These are phyloP conservation scores for Multifurca ochricompacta DNA, from an alignment of 768 basidiomycete genomes.

Conservation along the genomic window DNA sequence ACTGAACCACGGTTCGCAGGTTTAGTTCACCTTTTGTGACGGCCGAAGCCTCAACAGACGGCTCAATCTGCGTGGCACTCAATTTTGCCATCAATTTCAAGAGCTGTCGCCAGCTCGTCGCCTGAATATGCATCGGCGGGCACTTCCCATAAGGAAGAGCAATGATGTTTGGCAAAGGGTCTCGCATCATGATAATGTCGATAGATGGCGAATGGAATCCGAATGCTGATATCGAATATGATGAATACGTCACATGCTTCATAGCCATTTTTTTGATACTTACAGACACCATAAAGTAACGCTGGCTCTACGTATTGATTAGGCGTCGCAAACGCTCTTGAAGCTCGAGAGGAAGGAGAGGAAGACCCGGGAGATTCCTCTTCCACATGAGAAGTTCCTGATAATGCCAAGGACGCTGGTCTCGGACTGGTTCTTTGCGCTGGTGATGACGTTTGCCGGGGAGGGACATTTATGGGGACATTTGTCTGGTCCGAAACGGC, in stretches of 20 bases:
- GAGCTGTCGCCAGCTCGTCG: conserved; percentile 65
- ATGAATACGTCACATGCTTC: not conserved
- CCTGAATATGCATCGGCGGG: conserved; percentile 64
- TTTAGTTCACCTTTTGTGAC: conserved; percentile 46
- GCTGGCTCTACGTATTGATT: conserved; percentile 45
- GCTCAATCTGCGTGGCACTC: conserved; percentile 61
- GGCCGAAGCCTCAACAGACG: conserved; percentile 60
- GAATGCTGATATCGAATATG: conserved; percentile 40
- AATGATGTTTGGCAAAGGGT: conserved; percentile 63
- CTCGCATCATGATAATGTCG: conserved; percentile 40
- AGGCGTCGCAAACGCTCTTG: conserved; percentile 4
- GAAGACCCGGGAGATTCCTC: not conserved
- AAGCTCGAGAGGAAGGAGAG: not conserved
- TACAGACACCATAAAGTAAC: conserved; percentile 39
- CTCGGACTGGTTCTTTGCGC: conserved; percentile 4
- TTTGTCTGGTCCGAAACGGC: not conserved
- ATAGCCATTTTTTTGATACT: not conserved
- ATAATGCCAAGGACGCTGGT: not conserved
- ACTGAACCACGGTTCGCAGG: conserved; percentile 70
- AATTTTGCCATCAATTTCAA: conserved; percentile 69
- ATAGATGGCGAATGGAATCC: conserved; percentile 58
- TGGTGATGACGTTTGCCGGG: not conserved
- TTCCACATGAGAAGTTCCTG: conserved; percentile 1
- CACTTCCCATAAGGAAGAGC: conserved; percentile 61
- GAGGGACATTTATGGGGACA: not conserved